Percentiles rank a stretch among this genome's conserved stretches.
These are phyloP conservation scores for Phytophthora pseudosyringae DNA, from an alignment of 352 stramenopile genomes.

Conservation along the genomic window DNA sequence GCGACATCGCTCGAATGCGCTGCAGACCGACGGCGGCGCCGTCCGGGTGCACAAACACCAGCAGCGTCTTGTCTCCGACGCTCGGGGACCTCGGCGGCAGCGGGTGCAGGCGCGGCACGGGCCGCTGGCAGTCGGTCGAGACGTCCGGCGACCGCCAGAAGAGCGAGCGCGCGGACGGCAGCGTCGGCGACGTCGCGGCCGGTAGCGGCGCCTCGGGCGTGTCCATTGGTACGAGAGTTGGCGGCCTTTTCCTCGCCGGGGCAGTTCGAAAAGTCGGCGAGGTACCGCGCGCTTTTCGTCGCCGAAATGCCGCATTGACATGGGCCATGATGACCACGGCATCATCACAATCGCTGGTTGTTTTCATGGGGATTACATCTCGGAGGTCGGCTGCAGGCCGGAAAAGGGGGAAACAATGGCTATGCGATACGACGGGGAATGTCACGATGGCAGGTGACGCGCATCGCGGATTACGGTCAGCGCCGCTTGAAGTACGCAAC, in stretches of 20 bases:
- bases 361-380: no score
- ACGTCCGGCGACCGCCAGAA: conserved; percentile 18
- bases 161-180: conserved; percentile 29
- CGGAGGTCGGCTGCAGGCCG: no score
- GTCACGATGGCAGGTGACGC: background rate
- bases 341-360: conserved; percentile 22
- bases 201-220: background rate
- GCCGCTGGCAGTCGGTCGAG: conserved; percentile 18
- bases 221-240: conserved; percentile 9
- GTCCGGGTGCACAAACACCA: conserved; percentile 27
- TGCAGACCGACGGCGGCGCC: background rate
- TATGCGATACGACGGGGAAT: background rate
- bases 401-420: no score
- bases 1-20: conserved; percentile 6
- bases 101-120: conserved; percentile 25
- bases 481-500: background rate
- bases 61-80: conserved; percentile 13
- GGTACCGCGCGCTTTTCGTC: conserved; percentile 1
- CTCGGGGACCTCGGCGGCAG: conserved; percentile 19
- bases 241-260: background rate
- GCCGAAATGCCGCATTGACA: conserved; percentile 11
- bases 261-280: conserved; percentile 26
- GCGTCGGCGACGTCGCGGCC: conserved; percentile 11
- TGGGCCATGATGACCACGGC: conserved; percentile 10
- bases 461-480: background rate